phyloP scores from a whole-genome alignment of 441 rosid species.

The Gossypium laxum region DNA sequence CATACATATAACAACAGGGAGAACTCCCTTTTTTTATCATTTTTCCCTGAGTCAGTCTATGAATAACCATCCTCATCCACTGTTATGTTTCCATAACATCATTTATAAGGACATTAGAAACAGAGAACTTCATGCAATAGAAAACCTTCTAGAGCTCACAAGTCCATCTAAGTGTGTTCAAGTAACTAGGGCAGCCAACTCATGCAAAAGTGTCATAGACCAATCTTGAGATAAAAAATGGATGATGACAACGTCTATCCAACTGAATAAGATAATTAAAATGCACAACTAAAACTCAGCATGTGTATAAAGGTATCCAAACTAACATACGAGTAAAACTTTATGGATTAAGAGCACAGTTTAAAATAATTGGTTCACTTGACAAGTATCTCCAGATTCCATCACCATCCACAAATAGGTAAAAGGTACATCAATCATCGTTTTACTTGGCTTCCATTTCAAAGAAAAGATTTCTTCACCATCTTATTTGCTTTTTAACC shows the following conservation, averaged over 20 bases:
- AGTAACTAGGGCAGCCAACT: not conserved
- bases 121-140: not conserved
- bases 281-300: not conserved
- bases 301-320: not conserved
- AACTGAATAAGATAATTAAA: not conserved
- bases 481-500: no score
- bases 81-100: not conserved
- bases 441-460: no score
- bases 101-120: not conserved
- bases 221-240: not conserved
- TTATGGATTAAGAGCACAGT: no score
- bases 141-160: not conserved
- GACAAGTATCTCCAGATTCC: no score
- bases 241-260: not conserved
- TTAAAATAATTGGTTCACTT: no score
- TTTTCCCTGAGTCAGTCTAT: not conserved
- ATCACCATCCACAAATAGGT: no score
- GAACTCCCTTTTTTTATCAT: not conserved
- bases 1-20: not conserved
- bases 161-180: not conserved
- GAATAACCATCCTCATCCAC: not conserved
- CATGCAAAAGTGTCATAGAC: conserved; percentile 1
- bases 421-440: no score
- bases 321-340: no score
- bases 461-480: no score